Evolutionary conservation across 2,329 filamentous ascomycete species (phyloP), one percentile per base, ranked within the genome.

Genomic region (Penicillium nordicum): DNA sequence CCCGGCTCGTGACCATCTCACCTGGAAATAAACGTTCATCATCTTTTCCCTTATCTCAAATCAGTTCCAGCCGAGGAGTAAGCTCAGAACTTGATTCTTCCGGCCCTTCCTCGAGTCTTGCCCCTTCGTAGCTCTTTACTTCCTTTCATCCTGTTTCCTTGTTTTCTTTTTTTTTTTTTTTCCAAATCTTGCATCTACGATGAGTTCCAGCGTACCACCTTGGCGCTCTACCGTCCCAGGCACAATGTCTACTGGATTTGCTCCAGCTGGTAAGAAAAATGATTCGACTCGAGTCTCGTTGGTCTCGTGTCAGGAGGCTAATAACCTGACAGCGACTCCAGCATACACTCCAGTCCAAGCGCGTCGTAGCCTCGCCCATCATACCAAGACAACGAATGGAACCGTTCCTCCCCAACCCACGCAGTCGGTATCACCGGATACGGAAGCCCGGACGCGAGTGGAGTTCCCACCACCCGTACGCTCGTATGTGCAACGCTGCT

Each of bases 401-500:
- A 50, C 63, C 41, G 21, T 60, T 62, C 50, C 69, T 61, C 63
- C 67, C 63, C 59, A 68, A 61, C 63, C 70, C 30, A 56, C 25
- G 8, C 59, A 55, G 62, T 60, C 68, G 43, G 64, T 70, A 43
- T 37, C 52, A 57, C 64, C 72, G 25, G 72, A 76, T 61, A 72
- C 78, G 48, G 72, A 72, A 47, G 64, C 59, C 53, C 76, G 60
- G 80, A 81, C 72, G 76, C 77, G 81, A 88, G 78, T 86, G 67
- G 85, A 88, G 65, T 97, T 91, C 88, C 87, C 92, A 32, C 79
- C 84, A 42, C 84, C 88, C n/a, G 90, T 97, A 58, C 89, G 92
- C 66, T 80, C 83, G 63, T 97, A 97, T 76, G 93, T 97, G 32
- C 88, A 92, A 68, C 87, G 92, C 69, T 92, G 92, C 27, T 97